phyloP scores from a whole-genome alignment of 148 eudicot genomes.

The Heliosperma pusillum region DNA sequence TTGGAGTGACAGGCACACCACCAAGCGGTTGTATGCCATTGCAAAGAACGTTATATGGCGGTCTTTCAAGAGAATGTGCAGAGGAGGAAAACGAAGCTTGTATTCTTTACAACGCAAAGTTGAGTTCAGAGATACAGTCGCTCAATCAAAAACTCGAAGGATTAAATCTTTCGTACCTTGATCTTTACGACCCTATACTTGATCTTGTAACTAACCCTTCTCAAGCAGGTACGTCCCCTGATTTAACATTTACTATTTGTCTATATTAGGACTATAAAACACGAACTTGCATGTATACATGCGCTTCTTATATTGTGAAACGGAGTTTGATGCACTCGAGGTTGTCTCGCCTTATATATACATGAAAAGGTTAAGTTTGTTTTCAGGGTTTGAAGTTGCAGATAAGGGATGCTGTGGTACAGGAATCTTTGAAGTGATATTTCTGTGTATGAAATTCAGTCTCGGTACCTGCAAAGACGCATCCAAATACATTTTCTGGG shows the following conservation, averaged over 20 bases:
- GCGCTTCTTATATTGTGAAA: too few relatives aligned
- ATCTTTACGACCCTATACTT: slow-evolving; percentile 36
- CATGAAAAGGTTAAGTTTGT: not conserved
- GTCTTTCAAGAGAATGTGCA: slow-evolving; percentile 41
- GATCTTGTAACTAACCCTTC: slow-evolving; percentile 46
- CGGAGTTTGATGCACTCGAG: too few relatives aligned
- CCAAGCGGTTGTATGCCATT: slow-evolving; percentile 68
- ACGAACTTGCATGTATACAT: too few relatives aligned
- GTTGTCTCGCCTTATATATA: not conserved
- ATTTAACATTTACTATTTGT: too few relatives aligned
- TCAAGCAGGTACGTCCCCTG: slow-evolving; percentile 49
- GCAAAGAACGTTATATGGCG: slow-evolving; percentile 52
- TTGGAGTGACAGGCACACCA: slow-evolving; percentile 47
- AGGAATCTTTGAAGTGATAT: not conserved
- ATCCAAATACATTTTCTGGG: slow-evolving; percentile 57
- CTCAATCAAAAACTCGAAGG: slow-evolving; percentile 34
- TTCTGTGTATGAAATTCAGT: slow-evolving; percentile 8
- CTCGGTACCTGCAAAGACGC: slow-evolving; percentile 40
- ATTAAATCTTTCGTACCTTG: slow-evolving; percentile 37
- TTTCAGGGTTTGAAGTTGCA: slow-evolving; percentile 10
- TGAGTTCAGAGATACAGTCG: slow-evolving; percentile 23
- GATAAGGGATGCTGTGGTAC: slow-evolving; percentile 9
- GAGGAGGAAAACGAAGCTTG: slow-evolving; percentile 40
- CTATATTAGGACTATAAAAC: too few relatives aligned
- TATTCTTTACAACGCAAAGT: too few relatives aligned